Evolutionary conservation across 192 early-diverging fungal genomes (phyloP), one percentile per base, ranked within the genome.

Genomic region (Coemansia sp.): DNA sequence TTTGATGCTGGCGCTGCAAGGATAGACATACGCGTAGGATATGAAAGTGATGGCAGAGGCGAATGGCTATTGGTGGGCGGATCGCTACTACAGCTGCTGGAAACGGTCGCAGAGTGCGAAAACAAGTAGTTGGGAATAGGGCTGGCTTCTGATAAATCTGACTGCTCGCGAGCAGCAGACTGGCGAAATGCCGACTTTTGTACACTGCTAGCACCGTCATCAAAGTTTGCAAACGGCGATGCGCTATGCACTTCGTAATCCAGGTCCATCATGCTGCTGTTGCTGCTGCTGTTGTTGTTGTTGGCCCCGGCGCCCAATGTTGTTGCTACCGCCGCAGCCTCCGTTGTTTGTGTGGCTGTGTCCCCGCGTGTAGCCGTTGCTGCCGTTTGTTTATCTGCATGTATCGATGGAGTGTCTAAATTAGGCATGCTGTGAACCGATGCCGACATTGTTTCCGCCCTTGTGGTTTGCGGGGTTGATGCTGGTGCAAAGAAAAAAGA

Each of bases 321-420:
- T 38, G 4, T 38, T 38, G 36, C 10, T 38, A 10, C 36, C 36
- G 36, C 36, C 36, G 30, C 33, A 29, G 52, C 63, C 18, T 45
- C 49, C 31, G 4, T 11, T 32, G 10, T 54, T 40, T 29, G 14
- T 42, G 51, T 55, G 48, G 65, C 56, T 67, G 45, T 22, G 33
- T n/a, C 56, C 32, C 56, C 33, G 56, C 56, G 32, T 36, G 30
- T 10, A 33, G n/a, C 56, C 33, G 56, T 14, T 36, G 56, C 45
- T 51, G 28, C n/a, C 12, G 22, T 42, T 7, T 70, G 61, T 52
- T 61, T 50, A 32, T 42, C 34, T 42, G 56, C 45, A 49, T 56
- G 55, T 70, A 64, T 61, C 48, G 68, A 70, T 70, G 42, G 48
- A 45, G 30, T 30, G 36, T 70, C 62, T 60, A 64, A 70, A 70